Evolutionary conservation across 371 early-diverging fungal genomes (phyloP).

Genomic region (Blakeslea trispora): DNA sequence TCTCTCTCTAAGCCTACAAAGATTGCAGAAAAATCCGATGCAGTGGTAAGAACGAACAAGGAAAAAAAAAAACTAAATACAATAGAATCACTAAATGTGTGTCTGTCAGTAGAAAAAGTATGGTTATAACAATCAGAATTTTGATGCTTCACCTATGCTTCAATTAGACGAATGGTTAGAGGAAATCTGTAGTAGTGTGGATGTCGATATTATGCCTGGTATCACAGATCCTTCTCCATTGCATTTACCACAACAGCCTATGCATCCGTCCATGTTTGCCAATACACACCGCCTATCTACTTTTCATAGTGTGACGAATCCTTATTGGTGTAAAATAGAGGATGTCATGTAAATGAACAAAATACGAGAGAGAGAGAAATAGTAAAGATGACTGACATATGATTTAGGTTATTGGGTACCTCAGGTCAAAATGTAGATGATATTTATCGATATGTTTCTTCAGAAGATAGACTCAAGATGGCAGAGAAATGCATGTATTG

Average conservation of each 20-base stretch:
- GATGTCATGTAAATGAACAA: slow-evolving; percentile 61
- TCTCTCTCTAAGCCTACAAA: slow-evolving; percentile 50
- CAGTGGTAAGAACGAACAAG: no score
- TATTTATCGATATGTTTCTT: slow-evolving; percentile 65
- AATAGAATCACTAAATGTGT: no score
- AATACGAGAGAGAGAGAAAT: no score
- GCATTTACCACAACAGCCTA: slow-evolving; percentile 86
- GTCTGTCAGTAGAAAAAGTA: slow-evolving; percentile 48
- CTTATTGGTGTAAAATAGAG: slow-evolving; percentile 62
- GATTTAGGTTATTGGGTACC: slow-evolving; percentile 69
- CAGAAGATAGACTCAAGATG: slow-evolving; percentile 63
- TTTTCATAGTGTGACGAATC: slow-evolving; percentile 79
- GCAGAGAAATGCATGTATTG: slow-evolving; percentile 73
- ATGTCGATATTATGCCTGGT: slow-evolving; percentile 89
- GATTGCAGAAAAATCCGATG: slow-evolving; percentile 32
- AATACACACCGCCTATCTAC: slow-evolving; percentile 55
- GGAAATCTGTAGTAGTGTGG: slow-evolving; percentile 61
- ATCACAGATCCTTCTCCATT: slow-evolving; percentile 73
- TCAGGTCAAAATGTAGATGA: slow-evolving; percentile 91
- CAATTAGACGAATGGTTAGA: slow-evolving; percentile 62
- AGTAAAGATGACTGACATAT: no score
- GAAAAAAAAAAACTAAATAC: no score
- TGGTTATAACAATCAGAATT: slow-evolving; percentile 53
- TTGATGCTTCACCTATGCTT: slow-evolving; percentile 43
- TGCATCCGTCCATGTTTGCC: slow-evolving; percentile 70